A percentile compares a stretch with the other conserved stretches of the same genome.
Evolutionary conservation across 495 filamentous ascomycete species (phyloP).

Genomic region (Aspergillus sclerotiicarbonarius): DNA sequence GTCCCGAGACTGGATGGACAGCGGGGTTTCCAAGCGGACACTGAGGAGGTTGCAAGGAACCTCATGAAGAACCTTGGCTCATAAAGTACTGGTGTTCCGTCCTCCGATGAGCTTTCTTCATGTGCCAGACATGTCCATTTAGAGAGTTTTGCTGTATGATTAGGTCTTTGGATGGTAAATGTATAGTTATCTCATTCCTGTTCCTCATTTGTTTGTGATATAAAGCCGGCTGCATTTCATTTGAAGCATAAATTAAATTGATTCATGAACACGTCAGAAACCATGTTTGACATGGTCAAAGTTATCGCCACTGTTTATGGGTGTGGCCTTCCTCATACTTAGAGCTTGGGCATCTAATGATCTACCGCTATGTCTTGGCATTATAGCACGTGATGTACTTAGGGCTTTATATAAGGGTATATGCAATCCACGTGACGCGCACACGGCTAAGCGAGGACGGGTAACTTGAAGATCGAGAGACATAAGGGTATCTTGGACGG

Average conservation of each 20-base stretch:
- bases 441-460: conserved; percentile 30
- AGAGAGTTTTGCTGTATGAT: conserved; percentile 40
- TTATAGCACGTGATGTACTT: conserved; percentile 24
- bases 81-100: too few relatives aligned
- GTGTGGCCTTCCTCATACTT: too few relatives aligned
- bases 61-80: conserved; percentile 30
- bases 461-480: conserved; percentile 14
- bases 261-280: neutral
- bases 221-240: conserved; percentile 28
- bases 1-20: conserved; percentile 37
- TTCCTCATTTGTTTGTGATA: conserved; percentile 29
- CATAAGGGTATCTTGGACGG: conserved; percentile 7
- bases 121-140: conserved; percentile 6
- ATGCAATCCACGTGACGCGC: conserved; percentile 16
- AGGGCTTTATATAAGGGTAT: conserved; percentile 17
- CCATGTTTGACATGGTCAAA: neutral
- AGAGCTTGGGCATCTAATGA: too few relatives aligned
- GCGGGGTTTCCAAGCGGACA: neutral
- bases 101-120: neutral
- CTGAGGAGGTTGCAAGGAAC: conserved; percentile 35
- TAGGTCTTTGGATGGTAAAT: conserved; percentile 33
- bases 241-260: neutral
- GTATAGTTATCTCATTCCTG: conserved; percentile 32
- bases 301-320: too few relatives aligned
- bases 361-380: too few relatives aligned